A percentile compares a stretch with the other conserved stretches of the same genome.
phyloP scores from a whole-genome alignment of 768 basidiomycete species.

The Boletales sp. region DNA sequence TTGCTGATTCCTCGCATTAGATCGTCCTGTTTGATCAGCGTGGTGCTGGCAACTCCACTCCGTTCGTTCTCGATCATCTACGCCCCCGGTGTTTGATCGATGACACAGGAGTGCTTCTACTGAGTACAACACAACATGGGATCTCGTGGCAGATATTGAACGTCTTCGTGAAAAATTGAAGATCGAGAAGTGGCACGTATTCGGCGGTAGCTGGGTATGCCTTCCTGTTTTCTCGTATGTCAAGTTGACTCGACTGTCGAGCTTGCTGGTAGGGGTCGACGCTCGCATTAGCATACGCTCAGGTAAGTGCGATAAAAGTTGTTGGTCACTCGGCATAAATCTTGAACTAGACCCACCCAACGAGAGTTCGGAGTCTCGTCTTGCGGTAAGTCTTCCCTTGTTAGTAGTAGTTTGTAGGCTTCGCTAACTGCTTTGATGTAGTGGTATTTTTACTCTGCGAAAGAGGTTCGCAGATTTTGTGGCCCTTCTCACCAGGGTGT shows the following conservation, averaged over 20 bases:
- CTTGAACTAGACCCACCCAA: conserved; percentile 63
- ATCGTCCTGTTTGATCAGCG: conserved; percentile 90
- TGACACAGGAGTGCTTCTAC: conserved; percentile 60
- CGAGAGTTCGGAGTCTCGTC: conserved; percentile 73
- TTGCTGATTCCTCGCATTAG: conserved; percentile 32
- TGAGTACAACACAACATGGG: conserved; percentile 92
- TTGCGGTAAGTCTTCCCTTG: conserved; percentile 49
- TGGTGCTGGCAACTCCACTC: conserved; percentile 82
- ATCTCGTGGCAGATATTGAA: conserved; percentile 89
- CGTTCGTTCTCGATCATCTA: conserved; percentile 44
- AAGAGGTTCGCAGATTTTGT: conserved; percentile 48
- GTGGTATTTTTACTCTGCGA: conserved; percentile 86
- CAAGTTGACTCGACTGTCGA: not conserved
- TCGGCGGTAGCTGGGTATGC: conserved; percentile 88
- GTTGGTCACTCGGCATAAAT: not conserved
- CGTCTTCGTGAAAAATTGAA: conserved; percentile 69
- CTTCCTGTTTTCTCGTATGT: not conserved
- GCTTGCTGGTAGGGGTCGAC: conserved; percentile 66
- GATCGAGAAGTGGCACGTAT: conserved; percentile 90
- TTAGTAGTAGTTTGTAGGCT: not conserved
- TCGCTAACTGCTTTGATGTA: conserved; percentile 24
- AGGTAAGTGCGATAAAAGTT: conserved; percentile 40
- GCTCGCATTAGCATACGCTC: conserved; percentile 79
- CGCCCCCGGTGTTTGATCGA: conserved; percentile 1
- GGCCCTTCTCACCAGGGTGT: not conserved